Percentiles rank a stretch among this genome's conserved stretches.
phyloP scores from a whole-genome alignment of 257 asterid species.

The Solanum chaucha region DNA sequence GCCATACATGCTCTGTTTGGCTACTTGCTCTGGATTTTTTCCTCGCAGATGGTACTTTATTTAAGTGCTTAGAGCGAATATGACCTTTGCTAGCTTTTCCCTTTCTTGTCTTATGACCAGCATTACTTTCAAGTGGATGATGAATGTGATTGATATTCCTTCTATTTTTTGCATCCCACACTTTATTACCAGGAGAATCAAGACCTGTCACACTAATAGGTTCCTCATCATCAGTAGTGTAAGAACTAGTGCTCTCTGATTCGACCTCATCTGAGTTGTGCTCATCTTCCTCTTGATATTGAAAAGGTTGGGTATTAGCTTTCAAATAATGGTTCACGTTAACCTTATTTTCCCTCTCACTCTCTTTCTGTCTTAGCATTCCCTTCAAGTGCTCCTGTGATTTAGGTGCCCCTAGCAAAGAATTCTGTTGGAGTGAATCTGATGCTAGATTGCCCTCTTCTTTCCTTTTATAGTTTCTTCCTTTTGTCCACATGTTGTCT shows the following conservation, averaged over 20 bases:
- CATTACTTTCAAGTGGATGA: constrained; percentile 86
- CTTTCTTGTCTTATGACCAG: constrained; percentile 41
- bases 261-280: constrained; percentile 45
- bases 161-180: constrained; percentile 85
- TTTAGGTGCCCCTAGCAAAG: constrained; percentile 33
- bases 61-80: constrained; percentile 33
- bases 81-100: constrained; percentile 26
- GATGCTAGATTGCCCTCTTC: constrained; percentile 26
- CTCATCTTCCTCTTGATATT: constrained; percentile 37
- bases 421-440: constrained; percentile 26
- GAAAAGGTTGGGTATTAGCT: constrained; percentile 13
- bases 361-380: constrained; percentile 26
- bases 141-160: constrained; percentile 66
- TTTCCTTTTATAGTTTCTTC: constrained; percentile 64
- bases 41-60: constrained; percentile 41
- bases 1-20: constrained; percentile 61
- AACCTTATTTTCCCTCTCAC: constrained; percentile 6
- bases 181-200: constrained; percentile 78
- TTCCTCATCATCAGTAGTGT: constrained; percentile 70
- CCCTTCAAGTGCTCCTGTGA: constrained; percentile 32
- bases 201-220: constrained; percentile 59
- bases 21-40: constrained; percentile 52
- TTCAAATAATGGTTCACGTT: background rate
- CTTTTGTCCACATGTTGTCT: constrained; percentile 96
- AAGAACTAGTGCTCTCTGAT: constrained; percentile 61